phyloP scores from a whole-genome alignment of 257 asterid species.

The Solanum piurae region DNA sequence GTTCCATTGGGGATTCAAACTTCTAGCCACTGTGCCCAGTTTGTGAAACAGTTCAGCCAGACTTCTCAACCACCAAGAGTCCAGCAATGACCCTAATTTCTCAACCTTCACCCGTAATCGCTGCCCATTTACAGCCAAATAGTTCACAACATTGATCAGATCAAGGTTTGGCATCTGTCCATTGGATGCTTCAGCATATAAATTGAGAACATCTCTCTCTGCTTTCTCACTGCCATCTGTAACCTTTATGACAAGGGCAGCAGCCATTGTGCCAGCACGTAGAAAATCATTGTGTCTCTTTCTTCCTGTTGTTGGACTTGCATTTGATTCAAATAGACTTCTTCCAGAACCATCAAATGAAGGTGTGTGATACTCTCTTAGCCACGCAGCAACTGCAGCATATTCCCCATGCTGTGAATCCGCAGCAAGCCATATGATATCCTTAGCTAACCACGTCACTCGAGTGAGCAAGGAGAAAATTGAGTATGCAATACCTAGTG shows the following conservation, averaged over 20 bases:
- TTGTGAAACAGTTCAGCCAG: constrained; percentile 50
- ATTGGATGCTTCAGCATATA: constrained; percentile 93
- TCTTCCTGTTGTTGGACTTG: constrained; percentile 3
- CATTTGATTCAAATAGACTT: constrained; percentile 9
- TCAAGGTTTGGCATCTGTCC: constrained; percentile 99
- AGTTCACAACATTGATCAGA: constrained; percentile 75
- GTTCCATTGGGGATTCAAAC: constrained; percentile 73
- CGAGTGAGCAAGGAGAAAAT: constrained; percentile 75
- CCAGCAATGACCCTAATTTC: constrained; percentile 58
- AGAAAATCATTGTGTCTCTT: constrained; percentile 39
- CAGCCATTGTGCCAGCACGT: constrained; percentile 98
- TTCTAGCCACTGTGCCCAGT: constrained; percentile 54
- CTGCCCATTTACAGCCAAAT: constrained; percentile 86
- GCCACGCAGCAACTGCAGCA: constrained; percentile 81
- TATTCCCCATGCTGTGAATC: constrained; percentile 88
- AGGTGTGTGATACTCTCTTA: constrained; percentile 72
- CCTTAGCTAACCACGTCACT: constrained; percentile 96
- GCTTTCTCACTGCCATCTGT: constrained; percentile 39
- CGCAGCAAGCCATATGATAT: constrained; percentile 91
- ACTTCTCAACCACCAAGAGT: constrained; percentile 63
- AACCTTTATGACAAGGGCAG: constrained; percentile 88
- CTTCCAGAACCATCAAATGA: constrained; percentile 39
- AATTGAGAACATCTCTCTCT: constrained; percentile 61
- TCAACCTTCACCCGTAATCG: constrained; percentile 75
- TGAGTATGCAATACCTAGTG: constrained; percentile 76